A percentile compares a stretch with the other conserved stretches of the same genome.
Conservation (phyloP, 2,329 filamentous ascomycete species). For the Aaosphaeria arxii region DNA sequence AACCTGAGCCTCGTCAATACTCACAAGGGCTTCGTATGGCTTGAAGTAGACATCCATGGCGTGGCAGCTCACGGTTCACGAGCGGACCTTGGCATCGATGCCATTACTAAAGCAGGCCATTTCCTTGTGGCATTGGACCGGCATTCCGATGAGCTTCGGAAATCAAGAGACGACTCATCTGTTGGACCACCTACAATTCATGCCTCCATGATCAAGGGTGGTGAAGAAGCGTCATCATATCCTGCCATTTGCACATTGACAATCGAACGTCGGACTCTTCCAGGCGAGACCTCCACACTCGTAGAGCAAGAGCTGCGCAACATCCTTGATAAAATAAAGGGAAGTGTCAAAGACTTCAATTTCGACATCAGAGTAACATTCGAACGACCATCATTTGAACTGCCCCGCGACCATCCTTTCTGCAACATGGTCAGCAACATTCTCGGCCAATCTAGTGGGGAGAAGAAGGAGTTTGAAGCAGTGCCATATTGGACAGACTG, state of each 20-base stretch:
- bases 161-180: background rate
- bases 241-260: constrained; percentile 49
- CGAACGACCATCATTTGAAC: constrained; percentile 43
- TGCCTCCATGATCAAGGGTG: constrained; percentile 48
- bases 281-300: constrained; percentile 40
- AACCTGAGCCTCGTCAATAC: constrained; percentile 40
- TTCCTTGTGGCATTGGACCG: constrained; percentile 47
- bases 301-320: constrained; percentile 24
- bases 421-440: background rate
- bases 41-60: constrained; percentile 44
- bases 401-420: constrained; percentile 43
- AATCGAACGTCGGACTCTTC: constrained; percentile 50
- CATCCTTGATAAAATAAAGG: background rate
- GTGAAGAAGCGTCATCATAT: constrained; percentile 53
- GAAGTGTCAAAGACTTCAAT: constrained; percentile 39
- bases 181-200: constrained; percentile 45
- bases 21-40: constrained; percentile 53
- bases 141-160: constrained; percentile 36
- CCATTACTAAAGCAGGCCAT: constrained; percentile 48
- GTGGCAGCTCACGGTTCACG: constrained; percentile 44
- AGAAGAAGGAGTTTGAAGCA: constrained; percentile 10
- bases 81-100: constrained; percentile 44
- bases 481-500: constrained; percentile 50
- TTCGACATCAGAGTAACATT: constrained; percentile 43
- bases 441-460: background rate